phyloP scores from a whole-genome alignment of 805 yeast genomes.

The Kodamaea laetipori region DNA sequence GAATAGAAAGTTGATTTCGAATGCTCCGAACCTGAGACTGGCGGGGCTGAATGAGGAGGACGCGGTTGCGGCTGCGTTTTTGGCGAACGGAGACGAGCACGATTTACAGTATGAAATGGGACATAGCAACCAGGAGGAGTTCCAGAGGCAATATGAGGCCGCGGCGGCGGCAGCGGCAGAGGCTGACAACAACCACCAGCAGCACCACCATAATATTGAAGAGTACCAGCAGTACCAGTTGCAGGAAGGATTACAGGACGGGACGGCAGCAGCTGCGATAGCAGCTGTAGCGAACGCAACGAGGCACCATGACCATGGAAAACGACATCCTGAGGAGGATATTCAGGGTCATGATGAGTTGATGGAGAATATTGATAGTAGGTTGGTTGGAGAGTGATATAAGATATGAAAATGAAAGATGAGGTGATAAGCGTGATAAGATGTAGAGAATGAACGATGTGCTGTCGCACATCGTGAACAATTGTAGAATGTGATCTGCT shows the following conservation, averaged over 20 bases:
- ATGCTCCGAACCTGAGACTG: slow-evolving; percentile 15
- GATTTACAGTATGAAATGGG: slow-evolving; percentile 26
- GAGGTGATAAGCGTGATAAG: no score
- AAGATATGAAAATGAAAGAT: no score
- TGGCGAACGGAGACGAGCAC: slow-evolving; percentile 22
- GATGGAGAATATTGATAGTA: slow-evolving; percentile 47
- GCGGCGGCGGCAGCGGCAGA: slow-evolving; percentile 47
- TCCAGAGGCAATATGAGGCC: slow-evolving; percentile 19
- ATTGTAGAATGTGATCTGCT: no score
- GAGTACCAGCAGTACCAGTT: slow-evolving; percentile 31
- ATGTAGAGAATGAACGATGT: no score
- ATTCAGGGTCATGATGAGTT: slow-evolving; percentile 22
- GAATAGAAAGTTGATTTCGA: slow-evolving; percentile 11
- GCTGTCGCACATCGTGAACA: no score
- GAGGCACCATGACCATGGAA: slow-evolving; percentile 22
- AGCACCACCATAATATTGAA: slow-evolving; percentile 27
- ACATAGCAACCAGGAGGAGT: slow-evolving; percentile 20
- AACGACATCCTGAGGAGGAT: slow-evolving; percentile 24
- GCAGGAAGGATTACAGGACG: slow-evolving; percentile 29
- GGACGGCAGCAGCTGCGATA: slow-evolving; percentile 40
- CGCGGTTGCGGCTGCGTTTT: slow-evolving; percentile 23
- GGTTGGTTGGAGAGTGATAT: slow-evolving; percentile 44
- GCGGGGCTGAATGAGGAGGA: slow-evolving; percentile 18
- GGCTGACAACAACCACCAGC: slow-evolving; percentile 28
- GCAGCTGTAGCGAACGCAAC: slow-evolving; percentile 43